Base-by-base conservation (phyloP, 352 stramenopile species). In the Globisporangium middletonii region DNA sequence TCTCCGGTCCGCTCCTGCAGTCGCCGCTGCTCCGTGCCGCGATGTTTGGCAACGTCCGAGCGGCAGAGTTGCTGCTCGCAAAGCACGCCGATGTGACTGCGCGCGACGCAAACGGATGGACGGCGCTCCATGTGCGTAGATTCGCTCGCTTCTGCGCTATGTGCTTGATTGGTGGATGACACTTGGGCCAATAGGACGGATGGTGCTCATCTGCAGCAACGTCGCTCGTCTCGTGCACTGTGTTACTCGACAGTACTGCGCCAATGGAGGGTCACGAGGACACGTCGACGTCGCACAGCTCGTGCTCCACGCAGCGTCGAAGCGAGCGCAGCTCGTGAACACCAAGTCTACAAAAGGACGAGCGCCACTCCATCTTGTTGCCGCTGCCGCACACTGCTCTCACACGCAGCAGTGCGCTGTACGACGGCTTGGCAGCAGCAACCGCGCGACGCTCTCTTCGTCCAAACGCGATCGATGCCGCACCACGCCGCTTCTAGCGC, bases 41-140 rank as follows among this genome's bases (percentile, higher is more conserved):
- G 1, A 77, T 79, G 53, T 84, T 74, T 50, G 80, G 71, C 2
- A 79, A 84, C 42, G 37, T 64, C 2, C 49, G 65, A 0, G 72
- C 73, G 0, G 67, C 77, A 1, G 56, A 71, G 48, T 28, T 75
- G 48, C 60, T 90, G 19, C 62, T 88, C 0, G 57, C 73, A n/a
- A 57, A 73, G 58, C 72, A 67, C 18, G 56, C 60, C 13, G 63
- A 76, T 11, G 57, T 74, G 2, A 69, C 66, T 23, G 63, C 60
- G n/a, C 65, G 63, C 52, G 80, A 90, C 60, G 57, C 63, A 1
- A 83, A 88, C 26, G 74, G 67, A 1, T 90, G 80, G 80, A 86
- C 75, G 1, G 57, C 69, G 33, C 57, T 90, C 9, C 80, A 90
- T 61, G 77, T 87, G 50, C 19, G 72, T 76, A 18, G 45, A 11